Evolutionary conservation across 352 stramenopile species (phyloP).

Genomic region (Aphanomyces euteiches): DNA sequence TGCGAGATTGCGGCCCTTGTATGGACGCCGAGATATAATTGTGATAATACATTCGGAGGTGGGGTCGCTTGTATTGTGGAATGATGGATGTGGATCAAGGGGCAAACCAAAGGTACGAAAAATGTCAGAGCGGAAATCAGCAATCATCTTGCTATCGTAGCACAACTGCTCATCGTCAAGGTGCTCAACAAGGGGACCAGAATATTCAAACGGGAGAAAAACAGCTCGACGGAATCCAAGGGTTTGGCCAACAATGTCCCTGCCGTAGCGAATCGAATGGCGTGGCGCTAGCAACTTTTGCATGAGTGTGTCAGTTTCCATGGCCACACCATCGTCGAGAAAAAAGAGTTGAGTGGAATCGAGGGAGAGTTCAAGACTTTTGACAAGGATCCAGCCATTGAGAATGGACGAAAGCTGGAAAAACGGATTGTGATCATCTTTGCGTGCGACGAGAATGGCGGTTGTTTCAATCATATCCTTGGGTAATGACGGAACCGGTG

Average conservation of each 20-base stretch:
- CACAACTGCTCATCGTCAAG: constrained; percentile 62
- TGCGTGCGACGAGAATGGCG: constrained; percentile 42
- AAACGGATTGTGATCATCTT: constrained; percentile 55
- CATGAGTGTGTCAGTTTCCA: constrained; percentile 45
- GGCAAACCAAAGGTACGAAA: constrained; percentile 17
- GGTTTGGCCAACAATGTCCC: constrained; percentile 34
- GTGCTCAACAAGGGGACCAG: constrained; percentile 64
- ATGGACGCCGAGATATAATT: constrained; percentile 53
- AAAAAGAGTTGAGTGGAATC: constrained; percentile 42
- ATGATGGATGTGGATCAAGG: not conserved
- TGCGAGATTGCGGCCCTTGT: constrained; percentile 46
- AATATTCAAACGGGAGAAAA: constrained; percentile 49
- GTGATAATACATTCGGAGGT: constrained; percentile 37
- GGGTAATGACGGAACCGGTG: not conserved
- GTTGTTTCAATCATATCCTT: constrained; percentile 13
- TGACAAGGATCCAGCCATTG: constrained; percentile 44
- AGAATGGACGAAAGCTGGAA: constrained; percentile 46
- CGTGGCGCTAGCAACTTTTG: constrained; percentile 39
- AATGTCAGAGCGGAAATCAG: constrained; percentile 41
- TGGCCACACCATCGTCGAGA: constrained; percentile 46
- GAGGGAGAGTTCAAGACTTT: constrained; percentile 38
- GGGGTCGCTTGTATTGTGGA: constrained; percentile 5
- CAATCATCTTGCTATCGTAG: constrained; percentile 47
- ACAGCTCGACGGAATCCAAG: constrained; percentile 44
- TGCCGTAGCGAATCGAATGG: constrained; percentile 35